phyloP scores from a whole-genome alignment of 208 protist genomes.

The Acanthamoeba culbertsoni region DNA sequence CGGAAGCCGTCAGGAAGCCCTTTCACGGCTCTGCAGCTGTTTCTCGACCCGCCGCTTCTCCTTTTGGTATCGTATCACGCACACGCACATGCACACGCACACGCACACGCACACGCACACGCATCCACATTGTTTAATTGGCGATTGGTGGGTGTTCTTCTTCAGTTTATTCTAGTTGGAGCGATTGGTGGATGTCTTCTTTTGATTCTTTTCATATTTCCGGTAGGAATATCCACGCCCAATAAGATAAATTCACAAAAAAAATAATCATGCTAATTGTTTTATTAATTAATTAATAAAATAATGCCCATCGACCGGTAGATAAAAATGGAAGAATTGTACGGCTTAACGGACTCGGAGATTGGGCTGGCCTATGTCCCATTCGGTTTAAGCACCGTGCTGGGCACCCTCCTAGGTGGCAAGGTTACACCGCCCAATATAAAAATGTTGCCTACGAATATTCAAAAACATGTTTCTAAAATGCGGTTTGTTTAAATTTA shows the following conservation, averaged over 20 bases:
- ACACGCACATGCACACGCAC: too few relatives aligned
- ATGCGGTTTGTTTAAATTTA: too few relatives aligned
- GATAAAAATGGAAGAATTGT: not conserved
- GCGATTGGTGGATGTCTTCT: not conserved
- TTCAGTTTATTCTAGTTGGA: not conserved
- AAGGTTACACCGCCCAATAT: not conserved
- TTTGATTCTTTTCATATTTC: not conserved
- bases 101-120: too few relatives aligned
- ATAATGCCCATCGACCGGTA: not conserved
- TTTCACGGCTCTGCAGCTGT: not conserved
- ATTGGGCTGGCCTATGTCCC: not conserved
- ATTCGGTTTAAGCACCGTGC: not conserved
- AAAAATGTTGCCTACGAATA: not conserved
- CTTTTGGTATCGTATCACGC: too few relatives aligned
- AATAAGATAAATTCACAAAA: not conserved
- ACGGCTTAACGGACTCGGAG: not conserved
- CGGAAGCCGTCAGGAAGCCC: not conserved
- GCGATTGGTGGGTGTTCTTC: not conserved
- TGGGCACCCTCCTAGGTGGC: not conserved
- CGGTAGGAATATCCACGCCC: not conserved
- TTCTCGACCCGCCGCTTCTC: not conserved
- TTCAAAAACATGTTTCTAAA: not conserved
- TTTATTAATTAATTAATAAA: too few relatives aligned
- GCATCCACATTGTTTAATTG: too few relatives aligned
- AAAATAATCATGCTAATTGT: not conserved